phyloP scores from a whole-genome alignment of 306 rosid species.

The Glycine latifolia region DNA sequence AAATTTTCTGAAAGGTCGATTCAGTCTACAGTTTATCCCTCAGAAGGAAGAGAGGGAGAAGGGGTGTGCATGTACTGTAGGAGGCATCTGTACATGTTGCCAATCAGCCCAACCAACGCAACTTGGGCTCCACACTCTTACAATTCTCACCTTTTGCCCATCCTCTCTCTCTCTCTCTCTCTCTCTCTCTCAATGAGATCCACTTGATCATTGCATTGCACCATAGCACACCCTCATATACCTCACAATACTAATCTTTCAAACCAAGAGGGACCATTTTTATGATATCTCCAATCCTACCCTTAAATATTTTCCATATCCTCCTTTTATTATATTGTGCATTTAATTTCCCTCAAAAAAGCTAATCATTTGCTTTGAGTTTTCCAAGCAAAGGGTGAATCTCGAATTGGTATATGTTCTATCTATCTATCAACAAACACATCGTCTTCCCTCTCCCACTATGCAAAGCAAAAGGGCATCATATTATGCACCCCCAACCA shows the following conservation, averaged over 20 bases:
- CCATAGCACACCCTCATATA: not conserved
- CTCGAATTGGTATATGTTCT: slow-evolving; percentile 71
- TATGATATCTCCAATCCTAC: too few species aligned
- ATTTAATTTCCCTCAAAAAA: slow-evolving; percentile 34
- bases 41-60: slow-evolving; percentile 28
- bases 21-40: slow-evolving; percentile 65
- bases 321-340: not conserved
- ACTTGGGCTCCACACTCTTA: slow-evolving; percentile 54
- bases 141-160: slow-evolving; percentile 52
- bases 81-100: slow-evolving; percentile 55
- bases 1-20: slow-evolving; percentile 60
- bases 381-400: slow-evolving; percentile 59
- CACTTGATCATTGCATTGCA: not conserved
- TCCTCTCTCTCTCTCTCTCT: slow-evolving; percentile 14
- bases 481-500: slow-evolving; percentile 54
- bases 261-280: too few species aligned
- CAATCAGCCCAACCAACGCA: slow-evolving; percentile 51
- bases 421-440: slow-evolving; percentile 58
- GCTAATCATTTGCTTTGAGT: slow-evolving; percentile 71
- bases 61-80: slow-evolving; percentile 49
- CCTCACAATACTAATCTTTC: too few species aligned
- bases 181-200: slow-evolving; percentile 51
- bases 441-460: slow-evolving; percentile 49
- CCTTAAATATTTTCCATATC: too few species aligned
- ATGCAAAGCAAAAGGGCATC: slow-evolving; percentile 63